Evolutionary conservation across 768 basidiomycete genomes (phyloP).

Genomic region (Amanita polypyramis): DNA sequence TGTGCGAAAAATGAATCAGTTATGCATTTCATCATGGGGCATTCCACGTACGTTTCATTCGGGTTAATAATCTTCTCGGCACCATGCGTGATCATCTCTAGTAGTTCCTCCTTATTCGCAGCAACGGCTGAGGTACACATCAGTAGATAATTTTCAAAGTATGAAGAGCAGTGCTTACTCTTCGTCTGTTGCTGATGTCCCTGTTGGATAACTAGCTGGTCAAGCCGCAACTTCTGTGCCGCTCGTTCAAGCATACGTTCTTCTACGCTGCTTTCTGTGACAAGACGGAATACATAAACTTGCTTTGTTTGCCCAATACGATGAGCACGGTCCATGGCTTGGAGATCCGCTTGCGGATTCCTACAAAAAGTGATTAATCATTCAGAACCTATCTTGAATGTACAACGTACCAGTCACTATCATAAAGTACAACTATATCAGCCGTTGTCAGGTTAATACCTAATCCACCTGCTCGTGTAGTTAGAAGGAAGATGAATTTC

Average conservation of each 20-base stretch:
- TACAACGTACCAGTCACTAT: conserved; percentile 77
- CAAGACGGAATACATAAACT: conserved; percentile 94
- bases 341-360: conserved; percentile 98
- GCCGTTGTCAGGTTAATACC: conserved; percentile 96
- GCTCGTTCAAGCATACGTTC: conserved; percentile 92
- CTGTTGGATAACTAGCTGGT: conserved; percentile 96
- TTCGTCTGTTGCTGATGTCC: conserved; percentile 78
- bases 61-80: conserved; percentile 94
- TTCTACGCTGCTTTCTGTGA: conserved; percentile 92
- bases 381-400: not conserved
- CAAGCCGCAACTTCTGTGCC: conserved; percentile 89
- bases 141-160: conserved; percentile 2
- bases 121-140: conserved; percentile 44
- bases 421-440: conserved; percentile 91
- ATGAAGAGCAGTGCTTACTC: conserved; percentile 29
- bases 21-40: not conserved
- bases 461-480: conserved; percentile 92
- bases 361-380: conserved; percentile 23
- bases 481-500: conserved; percentile 93
- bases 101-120: conserved; percentile 88
- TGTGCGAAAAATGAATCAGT: conserved; percentile 16
- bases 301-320: conserved; percentile 97
- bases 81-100: conserved; percentile 98
- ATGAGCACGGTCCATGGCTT: conserved; percentile 98
- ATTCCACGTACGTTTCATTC: conserved; percentile 47